These are phyloP conservation scores for Rhodotorula glutinis DNA, from an alignment of 1,284 basidiomycete species.

Conservation along the genomic window DNA sequence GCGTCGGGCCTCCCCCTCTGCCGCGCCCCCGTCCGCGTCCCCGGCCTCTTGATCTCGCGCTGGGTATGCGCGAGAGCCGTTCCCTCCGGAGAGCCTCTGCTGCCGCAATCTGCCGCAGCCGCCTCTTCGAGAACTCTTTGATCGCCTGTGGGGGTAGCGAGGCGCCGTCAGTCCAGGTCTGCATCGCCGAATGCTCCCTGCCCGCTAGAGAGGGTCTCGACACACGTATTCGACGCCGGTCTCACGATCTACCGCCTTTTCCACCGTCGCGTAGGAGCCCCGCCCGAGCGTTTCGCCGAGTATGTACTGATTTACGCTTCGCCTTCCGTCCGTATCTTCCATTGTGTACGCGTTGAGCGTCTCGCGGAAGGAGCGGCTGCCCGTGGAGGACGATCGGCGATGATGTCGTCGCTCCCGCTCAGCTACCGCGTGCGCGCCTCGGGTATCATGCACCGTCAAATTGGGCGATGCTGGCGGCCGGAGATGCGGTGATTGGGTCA, in stretches of 20 bases:
- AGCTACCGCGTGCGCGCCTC: background rate
- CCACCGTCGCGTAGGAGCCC: constrained; percentile 43
- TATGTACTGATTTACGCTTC: constrained; percentile 43
- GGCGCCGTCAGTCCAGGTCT: background rate
- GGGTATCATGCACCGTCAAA: background rate
- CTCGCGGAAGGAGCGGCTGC: constrained; percentile 36
- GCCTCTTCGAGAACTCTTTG: constrained; percentile 44
- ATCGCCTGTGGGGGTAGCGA: constrained; percentile 29
- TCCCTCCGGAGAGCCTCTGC: constrained; percentile 22
- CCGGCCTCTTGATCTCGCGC: constrained; percentile 16
- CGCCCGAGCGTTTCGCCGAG: constrained; percentile 36
- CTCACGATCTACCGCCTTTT: constrained; percentile 40
- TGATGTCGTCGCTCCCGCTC: constrained; percentile 14
- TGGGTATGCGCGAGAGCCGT: constrained; percentile 8
- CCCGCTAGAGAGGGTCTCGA: too few species aligned
- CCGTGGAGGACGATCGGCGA: constrained; percentile 25
- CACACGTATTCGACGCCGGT: constrained; percentile 39
- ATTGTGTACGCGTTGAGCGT: constrained; percentile 42
- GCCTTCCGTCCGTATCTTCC: constrained; percentile 36
- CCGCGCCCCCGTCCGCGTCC: constrained; percentile 26
- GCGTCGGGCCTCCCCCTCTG: constrained; percentile 9
- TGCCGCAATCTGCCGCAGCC: constrained; percentile 36
- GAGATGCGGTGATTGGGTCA: background rate
- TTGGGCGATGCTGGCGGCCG: background rate
- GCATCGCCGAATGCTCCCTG: too few species aligned